These are phyloP conservation scores for Hura crepitans DNA, from an alignment of 441 rosid species.

Conservation along the genomic window DNA sequence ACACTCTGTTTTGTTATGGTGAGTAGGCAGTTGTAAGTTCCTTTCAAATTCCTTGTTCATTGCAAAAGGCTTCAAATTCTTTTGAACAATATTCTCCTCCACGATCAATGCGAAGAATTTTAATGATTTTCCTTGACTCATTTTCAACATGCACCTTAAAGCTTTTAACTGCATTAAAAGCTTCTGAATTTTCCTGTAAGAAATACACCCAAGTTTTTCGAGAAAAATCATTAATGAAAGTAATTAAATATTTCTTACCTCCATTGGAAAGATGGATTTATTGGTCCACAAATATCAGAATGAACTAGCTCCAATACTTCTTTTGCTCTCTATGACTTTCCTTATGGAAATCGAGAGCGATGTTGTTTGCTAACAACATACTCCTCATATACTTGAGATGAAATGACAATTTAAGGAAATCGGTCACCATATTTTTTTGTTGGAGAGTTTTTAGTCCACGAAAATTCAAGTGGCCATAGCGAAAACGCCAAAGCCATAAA, in stretches of 20 bases:
- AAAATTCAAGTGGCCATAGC: not conserved
- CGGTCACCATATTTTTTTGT: not conserved
- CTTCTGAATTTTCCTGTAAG: not conserved
- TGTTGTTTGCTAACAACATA: no score
- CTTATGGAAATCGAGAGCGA: no score
- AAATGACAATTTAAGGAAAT: no score
- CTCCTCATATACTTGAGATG: no score
- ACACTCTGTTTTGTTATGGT: no score
- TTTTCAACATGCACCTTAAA: not conserved
- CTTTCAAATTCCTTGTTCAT: not conserved
- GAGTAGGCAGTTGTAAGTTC: not conserved
- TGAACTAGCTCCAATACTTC: not conserved
- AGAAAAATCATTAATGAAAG: not conserved
- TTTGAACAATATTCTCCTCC: not conserved
- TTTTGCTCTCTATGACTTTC: not conserved
- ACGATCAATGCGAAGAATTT: not conserved
- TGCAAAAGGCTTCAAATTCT: not conserved
- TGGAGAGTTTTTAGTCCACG: not conserved
- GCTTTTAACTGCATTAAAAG: not conserved
- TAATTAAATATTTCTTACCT: not conserved
- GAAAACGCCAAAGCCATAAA: not conserved
- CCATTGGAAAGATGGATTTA: not conserved
- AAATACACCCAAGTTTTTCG: not conserved
- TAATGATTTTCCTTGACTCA: no score
- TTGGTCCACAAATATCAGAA: not conserved